These are phyloP conservation scores for Ilyonectria mors-panacis DNA, from an alignment of 2,329 filamentous ascomycete genomes.

Conservation along the genomic window DNA sequence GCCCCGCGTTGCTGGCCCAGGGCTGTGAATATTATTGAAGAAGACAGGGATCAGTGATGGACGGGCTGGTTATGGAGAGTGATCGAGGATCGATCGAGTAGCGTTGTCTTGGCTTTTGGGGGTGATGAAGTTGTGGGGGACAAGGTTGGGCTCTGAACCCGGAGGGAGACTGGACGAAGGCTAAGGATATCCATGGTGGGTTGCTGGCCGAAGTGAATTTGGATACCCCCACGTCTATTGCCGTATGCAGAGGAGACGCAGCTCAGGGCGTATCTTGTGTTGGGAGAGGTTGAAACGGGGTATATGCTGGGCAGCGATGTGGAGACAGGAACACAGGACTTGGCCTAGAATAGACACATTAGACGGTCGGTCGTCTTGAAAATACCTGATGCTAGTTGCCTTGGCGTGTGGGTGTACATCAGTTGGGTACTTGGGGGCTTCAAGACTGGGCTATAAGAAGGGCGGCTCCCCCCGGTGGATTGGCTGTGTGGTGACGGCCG, in stretches of 20 bases:
- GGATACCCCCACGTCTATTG: neutral
- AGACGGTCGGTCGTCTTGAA: neutral
- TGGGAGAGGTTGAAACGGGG: neutral
- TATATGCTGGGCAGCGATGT: conserved; percentile 1
- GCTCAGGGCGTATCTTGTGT: conserved; percentile 1
- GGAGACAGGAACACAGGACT: conserved; percentile 5
- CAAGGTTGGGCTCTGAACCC: neutral
- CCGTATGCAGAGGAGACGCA: neutral
- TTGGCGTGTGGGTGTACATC: conserved; percentile 11
- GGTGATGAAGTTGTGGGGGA: neutral
- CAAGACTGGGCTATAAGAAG: conserved; percentile 14
- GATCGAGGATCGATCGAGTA: neutral
- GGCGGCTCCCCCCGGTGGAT: conserved; percentile 2
- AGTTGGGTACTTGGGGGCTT: conserved; percentile 3
- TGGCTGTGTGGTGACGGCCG: conserved; percentile 6
- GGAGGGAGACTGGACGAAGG: neutral
- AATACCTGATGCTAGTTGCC: neutral
- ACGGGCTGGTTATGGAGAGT: neutral
- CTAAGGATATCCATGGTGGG: neutral
- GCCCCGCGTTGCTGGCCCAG: conserved; percentile 8
- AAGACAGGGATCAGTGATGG: neutral
- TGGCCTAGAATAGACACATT: conserved; percentile 8
- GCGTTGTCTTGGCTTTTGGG: neutral
- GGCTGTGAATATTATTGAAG: neutral
- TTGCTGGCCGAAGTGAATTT: neutral